Base-by-base conservation (phyloP, 768 basidiomycete species). In the Asterophora lycoperdoides region DNA sequence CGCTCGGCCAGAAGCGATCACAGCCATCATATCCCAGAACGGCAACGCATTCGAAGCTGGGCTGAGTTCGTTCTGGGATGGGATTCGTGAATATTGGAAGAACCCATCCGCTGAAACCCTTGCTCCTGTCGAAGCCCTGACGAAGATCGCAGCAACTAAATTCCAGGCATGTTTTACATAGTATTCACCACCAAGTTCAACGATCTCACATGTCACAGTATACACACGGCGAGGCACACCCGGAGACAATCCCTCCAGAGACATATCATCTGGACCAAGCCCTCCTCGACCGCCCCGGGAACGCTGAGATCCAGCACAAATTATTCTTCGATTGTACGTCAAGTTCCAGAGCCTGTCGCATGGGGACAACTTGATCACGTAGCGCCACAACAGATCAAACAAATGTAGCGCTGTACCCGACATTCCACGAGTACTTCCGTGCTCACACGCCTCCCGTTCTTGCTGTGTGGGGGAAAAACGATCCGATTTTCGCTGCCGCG, bases 31-130 rank as follows among this genome's bases (percentile, higher is more conserved):
- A 52, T 51, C 66, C 1, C 77, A 79, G 59, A 78, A 75, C 53
- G 77, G 76, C 7, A 78, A 78, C 55, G 72, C 73, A 0, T 78
- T 71, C 56, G 63, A 60, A 3, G 76, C 72, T 29, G 78, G 76
- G 0, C 56, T 78, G 4, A 71, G 72, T 1, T 44, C 53, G 2
- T 73, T 72, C 54, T 77, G 74, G 73, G 61, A 63, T 13, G 48
- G 56, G 13, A 39, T 74, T 20, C 45, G 62, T 14, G 46, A 47
- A 8, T 69, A 64, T 39, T 73, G 73, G 70, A 60, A 49, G 11
- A 56, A 63, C 10, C 61, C 58, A 4, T 52, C 58, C 8, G 46
- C 52, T 3, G 65, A 59, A 13, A 66, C 64, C 30, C 51, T 65
- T 8, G 55, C 67, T 14, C 47, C 53, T 2, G 44, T 72, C 8